Evolutionary conservation across 108 stramenopile genomes (phyloP), one percentile per base, ranked within the genome.

Genomic region (Epithemia pelagica): DNA sequence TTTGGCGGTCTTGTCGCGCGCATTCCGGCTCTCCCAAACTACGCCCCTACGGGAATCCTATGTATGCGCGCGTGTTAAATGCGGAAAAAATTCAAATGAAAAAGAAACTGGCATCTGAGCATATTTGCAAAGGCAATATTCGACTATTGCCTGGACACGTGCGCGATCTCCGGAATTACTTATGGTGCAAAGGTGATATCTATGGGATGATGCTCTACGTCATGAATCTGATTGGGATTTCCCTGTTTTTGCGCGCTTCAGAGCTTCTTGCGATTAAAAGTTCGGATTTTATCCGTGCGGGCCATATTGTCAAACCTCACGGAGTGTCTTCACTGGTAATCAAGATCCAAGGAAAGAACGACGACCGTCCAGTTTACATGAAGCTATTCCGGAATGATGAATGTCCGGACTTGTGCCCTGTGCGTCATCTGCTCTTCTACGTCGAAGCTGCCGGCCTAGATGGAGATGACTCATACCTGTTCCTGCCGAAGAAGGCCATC

Each of bases 361-460:
- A 28, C 25, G 22, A 28, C 26, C 2, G 30, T 26, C 28, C 24
- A n/a, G 28, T 28, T 2, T n/a, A 5, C 27, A n/a, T 61, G 5
- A 24, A 28, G 24, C 2, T 61, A 2, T 61, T 22, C 7, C 2
- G 30, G 5, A 29, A 61, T 28, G 60, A 61, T 30, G 60, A 61
- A 24, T n/a, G 30, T 61, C 60, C 60, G 27, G 60, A 61, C n/a
- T 61, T 61, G n/a, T 61, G 60, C 28, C 60, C 60, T 27, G 15
- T 61, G 27, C 27, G 60, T 8, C 27, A 30, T 61, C 30, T 61
- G 30, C 30, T 61, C n/a, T 24, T n/a, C 5, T 61, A 61, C 60
- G 22, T 61, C 2, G 2, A 61, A n/a, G 5, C 60, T 61, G 30
- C 60, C 5, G 60, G 60, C 30, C 27, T 61, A 29, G 30, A 28